These are phyloP conservation scores for Nannochloris sp. DNA, from an alignment of 139 green algal genomes.

Conservation along the genomic window DNA sequence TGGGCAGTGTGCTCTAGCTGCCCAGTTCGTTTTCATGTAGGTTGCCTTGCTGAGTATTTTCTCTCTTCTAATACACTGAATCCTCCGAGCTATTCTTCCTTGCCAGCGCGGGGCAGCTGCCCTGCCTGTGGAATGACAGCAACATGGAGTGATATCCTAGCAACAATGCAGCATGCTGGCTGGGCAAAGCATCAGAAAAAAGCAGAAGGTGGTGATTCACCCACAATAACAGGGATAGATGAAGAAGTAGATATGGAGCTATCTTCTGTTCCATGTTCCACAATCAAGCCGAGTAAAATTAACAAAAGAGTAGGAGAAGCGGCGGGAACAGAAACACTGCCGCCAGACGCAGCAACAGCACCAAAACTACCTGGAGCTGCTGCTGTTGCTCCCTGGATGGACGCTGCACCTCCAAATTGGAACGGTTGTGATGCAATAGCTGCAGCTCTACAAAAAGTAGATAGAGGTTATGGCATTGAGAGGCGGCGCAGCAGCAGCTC, in stretches of 20 bases:
- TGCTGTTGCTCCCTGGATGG: no score
- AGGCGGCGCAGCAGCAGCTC: not conserved
- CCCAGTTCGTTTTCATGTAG: slow-evolving; percentile 27
- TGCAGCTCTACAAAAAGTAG: not conserved
- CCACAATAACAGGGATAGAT: not conserved
- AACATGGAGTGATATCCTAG: slow-evolving; percentile 29
- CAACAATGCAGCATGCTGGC: slow-evolving; percentile 20
- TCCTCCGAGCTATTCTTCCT: not conserved
- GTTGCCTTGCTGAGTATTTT: slow-evolving; percentile 45
- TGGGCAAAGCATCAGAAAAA: slow-evolving; percentile 19
- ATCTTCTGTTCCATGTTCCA: no score
- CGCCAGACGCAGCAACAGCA: no score
- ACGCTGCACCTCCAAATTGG: no score
- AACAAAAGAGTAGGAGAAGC: no score
- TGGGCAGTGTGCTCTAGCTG: slow-evolving; percentile 36
- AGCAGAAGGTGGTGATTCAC: not conserved
- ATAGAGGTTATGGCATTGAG: not conserved
- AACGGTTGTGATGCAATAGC: no score
- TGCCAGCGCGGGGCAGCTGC: slow-evolving; percentile 26
- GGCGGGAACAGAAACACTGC: no score
- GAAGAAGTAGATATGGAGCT: no score
- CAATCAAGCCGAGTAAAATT: no score
- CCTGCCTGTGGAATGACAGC: slow-evolving; percentile 16
- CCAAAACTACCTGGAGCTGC: no score
- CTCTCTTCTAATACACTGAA: slow-evolving; percentile 2